These are phyloP conservation scores for Aristolochia fimbriata DNA, from an alignment of 164 flowering plant genomes.

Conservation along the genomic window DNA sequence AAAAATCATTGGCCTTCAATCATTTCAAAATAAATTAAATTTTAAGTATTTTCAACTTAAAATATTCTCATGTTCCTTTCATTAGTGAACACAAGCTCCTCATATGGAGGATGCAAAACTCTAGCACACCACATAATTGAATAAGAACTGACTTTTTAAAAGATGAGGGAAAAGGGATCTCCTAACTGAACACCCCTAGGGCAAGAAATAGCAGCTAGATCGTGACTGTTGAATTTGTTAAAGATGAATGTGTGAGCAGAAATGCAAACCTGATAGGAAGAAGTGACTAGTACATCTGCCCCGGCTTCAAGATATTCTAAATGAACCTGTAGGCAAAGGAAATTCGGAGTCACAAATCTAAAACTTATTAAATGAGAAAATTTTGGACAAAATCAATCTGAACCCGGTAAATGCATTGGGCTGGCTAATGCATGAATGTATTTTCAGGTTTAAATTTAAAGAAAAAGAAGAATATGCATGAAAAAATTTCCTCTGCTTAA, in stretches of 20 bases:
- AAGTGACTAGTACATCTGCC: conserved; percentile 14
- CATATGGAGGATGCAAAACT: no score
- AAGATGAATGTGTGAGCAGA: background rate
- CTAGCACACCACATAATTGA: no score
- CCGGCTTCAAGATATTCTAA: conserved; percentile 17
- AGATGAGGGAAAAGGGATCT: no score
- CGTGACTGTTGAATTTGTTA: no score
- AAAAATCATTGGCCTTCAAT: no score
- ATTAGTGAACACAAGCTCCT: no score
- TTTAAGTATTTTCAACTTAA: no score
- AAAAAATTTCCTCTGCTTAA: background rate
- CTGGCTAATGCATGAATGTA: background rate
- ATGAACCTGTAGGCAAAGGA: conserved; percentile 8
- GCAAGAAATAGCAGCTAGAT: no score
- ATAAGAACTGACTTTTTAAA: no score
- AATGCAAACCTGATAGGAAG: conserved; percentile 12
- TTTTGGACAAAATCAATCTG: background rate
- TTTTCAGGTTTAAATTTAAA: background rate
- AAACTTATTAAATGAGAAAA: background rate
- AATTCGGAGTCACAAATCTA: background rate
- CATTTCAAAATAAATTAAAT: no score
- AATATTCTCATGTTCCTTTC: no score
- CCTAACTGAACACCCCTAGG: no score
- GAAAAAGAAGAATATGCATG: background rate
- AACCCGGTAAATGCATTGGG: background rate